Evolutionary conservation across 148 eudicot species (phyloP), one percentile per base, ranked within the genome.

Genomic region (Chenopodium berlandieri): DNA sequence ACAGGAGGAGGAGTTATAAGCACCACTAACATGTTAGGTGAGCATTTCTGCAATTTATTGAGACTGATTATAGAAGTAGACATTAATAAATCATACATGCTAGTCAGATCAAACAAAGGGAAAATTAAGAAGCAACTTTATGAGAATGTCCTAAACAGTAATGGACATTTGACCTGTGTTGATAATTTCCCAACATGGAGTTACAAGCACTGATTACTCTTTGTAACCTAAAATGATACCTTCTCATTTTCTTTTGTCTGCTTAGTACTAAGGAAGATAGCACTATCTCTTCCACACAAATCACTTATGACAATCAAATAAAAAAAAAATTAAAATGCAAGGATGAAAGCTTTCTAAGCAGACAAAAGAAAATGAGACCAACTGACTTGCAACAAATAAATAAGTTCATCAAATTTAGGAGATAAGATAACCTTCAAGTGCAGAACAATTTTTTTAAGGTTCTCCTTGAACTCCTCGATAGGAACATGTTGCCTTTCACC

Each of bases 1-100:
- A 95, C n/a, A 5, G 99, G 99, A 74, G 97, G 97, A 44, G 94
- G 94, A 84, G 97, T 89, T 83, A 95, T 88, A 78, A 95, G 91
- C 73, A 95, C 92, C 78, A 93, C 91, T 81, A 93, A 82, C 86
- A 92, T 88, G 34, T 71, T 73, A 58, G 91, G 86, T 44, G 96
- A 92, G 85, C 92, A 91, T 78, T 91, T 85, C 99, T 93, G 89
- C 88, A 79, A 80, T 71, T 81, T 30, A 25, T 48, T 72, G 30
- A 30, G 47, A 56, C 32, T 31, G 12, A 37, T 71, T 50, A 50
- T 5, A 58, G 30, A 71, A 32, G 3, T 20, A 22, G 40, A 44
- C 16, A 46, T 8, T 56, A 11, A 22, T 77, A 52, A 40, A 67
- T 70, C 75, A 60, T 46, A 67, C 23, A 76, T 46, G n/a, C 46